These are phyloP conservation scores for Saposhnikovia divaricata DNA, from an alignment of 129 eudicot species.

Conservation along the genomic window DNA sequence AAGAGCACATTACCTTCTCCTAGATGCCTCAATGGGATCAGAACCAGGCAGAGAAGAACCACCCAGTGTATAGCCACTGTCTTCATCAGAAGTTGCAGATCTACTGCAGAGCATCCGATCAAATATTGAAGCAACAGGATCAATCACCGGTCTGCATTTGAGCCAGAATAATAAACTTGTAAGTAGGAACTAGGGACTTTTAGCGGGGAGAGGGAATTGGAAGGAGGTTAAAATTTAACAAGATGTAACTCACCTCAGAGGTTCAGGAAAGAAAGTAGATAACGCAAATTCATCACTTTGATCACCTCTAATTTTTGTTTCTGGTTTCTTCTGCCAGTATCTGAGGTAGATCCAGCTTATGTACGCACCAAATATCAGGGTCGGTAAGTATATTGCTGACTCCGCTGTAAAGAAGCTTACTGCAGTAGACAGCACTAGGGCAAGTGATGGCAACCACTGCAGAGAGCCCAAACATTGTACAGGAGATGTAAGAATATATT, in stretches of 20 bases:
- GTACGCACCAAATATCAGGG: slow-evolving; percentile 76
- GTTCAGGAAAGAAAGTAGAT: slow-evolving; percentile 85
- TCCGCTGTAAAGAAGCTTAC: slow-evolving; percentile 60
- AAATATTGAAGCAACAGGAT: slow-evolving; percentile 73
- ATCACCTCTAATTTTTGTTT: slow-evolving; percentile 80
- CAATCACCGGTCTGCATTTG: slow-evolving; percentile 71
- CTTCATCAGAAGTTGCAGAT: slow-evolving; percentile 51
- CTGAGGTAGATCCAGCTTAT: slow-evolving; percentile 93
- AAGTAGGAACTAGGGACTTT: slow-evolving; percentile 9
- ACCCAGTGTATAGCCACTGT: slow-evolving; percentile 47
- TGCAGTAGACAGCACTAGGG: slow-evolving; percentile 46
- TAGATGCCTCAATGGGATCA: slow-evolving; percentile 86
- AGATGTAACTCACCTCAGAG: slow-evolving; percentile 38
- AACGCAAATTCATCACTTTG: slow-evolving; percentile 97
- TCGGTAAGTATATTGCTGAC: slow-evolving; percentile 69
- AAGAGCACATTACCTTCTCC: slow-evolving; percentile 63
- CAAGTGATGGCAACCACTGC: slow-evolving; percentile 95
- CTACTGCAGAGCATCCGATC: slow-evolving; percentile 86
- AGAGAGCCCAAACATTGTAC: slow-evolving; percentile 10
- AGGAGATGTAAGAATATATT: slow-evolving; percentile 2
- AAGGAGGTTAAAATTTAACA: background rate
- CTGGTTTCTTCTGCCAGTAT: slow-evolving; percentile 73
- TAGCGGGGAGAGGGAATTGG: background rate
- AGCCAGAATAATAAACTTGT: background rate
- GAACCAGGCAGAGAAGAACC: slow-evolving; percentile 80